A percentile compares a stretch with the other conserved stretches of the same genome.
phyloP scores from a whole-genome alignment of 768 basidiomycete genomes.

The Trametes meyenii region DNA sequence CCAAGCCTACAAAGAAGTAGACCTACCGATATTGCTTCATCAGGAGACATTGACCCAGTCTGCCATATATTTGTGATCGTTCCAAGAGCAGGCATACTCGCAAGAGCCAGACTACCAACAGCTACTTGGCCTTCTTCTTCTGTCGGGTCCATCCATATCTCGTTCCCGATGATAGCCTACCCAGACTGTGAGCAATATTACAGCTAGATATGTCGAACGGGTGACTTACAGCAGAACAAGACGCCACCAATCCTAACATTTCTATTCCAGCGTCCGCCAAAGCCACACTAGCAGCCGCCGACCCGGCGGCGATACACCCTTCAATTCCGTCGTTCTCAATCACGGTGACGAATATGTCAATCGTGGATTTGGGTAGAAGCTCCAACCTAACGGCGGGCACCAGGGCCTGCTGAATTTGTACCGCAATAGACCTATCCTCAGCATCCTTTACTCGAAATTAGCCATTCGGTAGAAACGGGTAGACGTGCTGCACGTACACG shows the following conservation, averaged over 20 bases:
- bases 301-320: conserved; percentile 82
- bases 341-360: conserved; percentile 89
- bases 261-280: conserved; percentile 93
- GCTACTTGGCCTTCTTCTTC: conserved; percentile 63
- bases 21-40: conserved; percentile 59
- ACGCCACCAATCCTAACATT: conserved; percentile 83
- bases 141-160: conserved; percentile 82
- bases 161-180: conserved; percentile 58
- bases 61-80: conserved; percentile 88
- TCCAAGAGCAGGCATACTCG: conserved; percentile 87
- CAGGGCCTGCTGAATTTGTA: conserved; percentile 85
- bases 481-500: conserved; percentile 56
- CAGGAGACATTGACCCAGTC: conserved; percentile 63
- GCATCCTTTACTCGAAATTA: conserved; percentile 65
- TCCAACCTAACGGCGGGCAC: conserved; percentile 84
- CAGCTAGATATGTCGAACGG: conserved; percentile 25
- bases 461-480: not conserved
- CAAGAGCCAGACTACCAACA: conserved; percentile 70
- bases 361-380: conserved; percentile 88
- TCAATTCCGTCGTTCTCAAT: conserved; percentile 94
- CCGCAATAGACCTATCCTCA: conserved; percentile 85
- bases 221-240: conserved; percentile 71
- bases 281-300: conserved; percentile 87
- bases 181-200: not conserved
- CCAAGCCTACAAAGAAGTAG: not conserved